phyloP scores from a whole-genome alignment of 306 rosid species.

The Cucumis cinereus region DNA sequence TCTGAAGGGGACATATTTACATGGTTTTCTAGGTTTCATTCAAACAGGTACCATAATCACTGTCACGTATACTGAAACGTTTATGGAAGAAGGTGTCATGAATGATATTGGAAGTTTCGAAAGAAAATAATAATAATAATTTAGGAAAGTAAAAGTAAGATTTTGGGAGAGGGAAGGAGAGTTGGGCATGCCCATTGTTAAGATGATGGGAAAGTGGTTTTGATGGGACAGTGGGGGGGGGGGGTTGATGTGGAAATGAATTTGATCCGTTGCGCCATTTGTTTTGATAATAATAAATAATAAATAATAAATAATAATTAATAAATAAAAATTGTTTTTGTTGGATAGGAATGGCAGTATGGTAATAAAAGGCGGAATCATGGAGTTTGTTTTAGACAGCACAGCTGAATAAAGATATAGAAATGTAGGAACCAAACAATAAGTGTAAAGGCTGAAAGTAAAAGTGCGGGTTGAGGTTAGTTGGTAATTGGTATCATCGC shows the following conservation, averaged over 20 bases:
- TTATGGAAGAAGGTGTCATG: no score
- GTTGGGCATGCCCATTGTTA: not conserved
- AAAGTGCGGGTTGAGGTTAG: no score
- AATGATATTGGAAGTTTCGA: no score
- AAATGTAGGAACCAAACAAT: not conserved
- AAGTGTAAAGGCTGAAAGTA: not conserved
- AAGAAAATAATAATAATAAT: no score
- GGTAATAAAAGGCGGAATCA: not conserved
- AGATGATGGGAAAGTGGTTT: not conserved
- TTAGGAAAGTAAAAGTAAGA: no score
- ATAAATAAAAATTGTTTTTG: no score
- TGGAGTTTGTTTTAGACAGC: not conserved
- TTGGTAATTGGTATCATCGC: slow-evolving; percentile 4
- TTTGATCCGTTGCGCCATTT: not conserved
- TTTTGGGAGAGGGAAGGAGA: not conserved
- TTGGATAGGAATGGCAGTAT: not conserved
- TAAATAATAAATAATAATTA: no score
- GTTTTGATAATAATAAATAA: not conserved
- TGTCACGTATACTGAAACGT: no score
- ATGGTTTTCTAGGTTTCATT: no score
- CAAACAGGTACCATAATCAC: no score
- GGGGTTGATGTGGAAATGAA: not conserved
- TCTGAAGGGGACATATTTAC: no score
- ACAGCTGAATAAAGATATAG: not conserved
- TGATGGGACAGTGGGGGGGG: not conserved